A percentile compares a stretch with the other conserved stretches of the same genome.
Evolutionary conservation across 2,329 filamentous ascomycete genomes (phyloP).

Genomic region (Rhinocladiella mackenziei): DNA sequence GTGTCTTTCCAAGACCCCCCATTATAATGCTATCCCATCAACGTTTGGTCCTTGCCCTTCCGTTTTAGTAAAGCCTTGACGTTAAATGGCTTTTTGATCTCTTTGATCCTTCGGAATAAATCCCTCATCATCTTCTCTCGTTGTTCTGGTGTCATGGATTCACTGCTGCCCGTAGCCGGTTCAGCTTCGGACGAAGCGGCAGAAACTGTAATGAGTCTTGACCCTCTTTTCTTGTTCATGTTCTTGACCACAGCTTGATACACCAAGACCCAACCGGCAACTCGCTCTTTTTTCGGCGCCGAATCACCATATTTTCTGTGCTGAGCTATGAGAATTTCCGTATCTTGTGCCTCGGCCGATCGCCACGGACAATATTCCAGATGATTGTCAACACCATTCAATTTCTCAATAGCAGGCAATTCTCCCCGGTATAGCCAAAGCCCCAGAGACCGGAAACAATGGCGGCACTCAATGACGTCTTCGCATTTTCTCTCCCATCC

Average conservation of each 20-base stretch:
- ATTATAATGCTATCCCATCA: background rate
- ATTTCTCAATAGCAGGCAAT: slow-evolving; percentile 65
- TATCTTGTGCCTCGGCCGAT: slow-evolving; percentile 27
- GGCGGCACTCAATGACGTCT: slow-evolving; percentile 71
- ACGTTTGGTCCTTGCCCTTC: slow-evolving; percentile 21
- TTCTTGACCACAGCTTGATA: slow-evolving; percentile 25
- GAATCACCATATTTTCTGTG: slow-evolving; percentile 1
- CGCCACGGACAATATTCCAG: slow-evolving; percentile 78
- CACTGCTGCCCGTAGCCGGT: slow-evolving; percentile 1
- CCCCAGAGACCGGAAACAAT: slow-evolving; percentile 82
- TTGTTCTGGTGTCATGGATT: slow-evolving; percentile 24
- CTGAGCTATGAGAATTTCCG: slow-evolving; percentile 18
- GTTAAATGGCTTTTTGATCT: slow-evolving; percentile 32
- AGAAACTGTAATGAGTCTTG: slow-evolving; percentile 3
- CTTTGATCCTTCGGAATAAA: slow-evolving; percentile 36
- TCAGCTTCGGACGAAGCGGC: slow-evolving; percentile 7
- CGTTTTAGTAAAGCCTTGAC: slow-evolving; percentile 27
- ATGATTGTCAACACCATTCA: slow-evolving; percentile 69
- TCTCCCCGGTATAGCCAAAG: slow-evolving; percentile 74
- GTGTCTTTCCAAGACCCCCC: too few relatives aligned
- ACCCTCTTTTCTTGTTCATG: slow-evolving; percentile 15
- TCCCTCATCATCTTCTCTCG: slow-evolving; percentile 34
- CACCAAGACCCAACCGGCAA: slow-evolving; percentile 28
- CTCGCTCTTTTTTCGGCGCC: slow-evolving; percentile 17
- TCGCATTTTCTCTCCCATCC: slow-evolving; percentile 64